A percentile compares a stretch with the other conserved stretches of the same genome.
Conservation (phyloP, 805 yeast genomes). For the Torulaspora delbrueckii region DNA sequence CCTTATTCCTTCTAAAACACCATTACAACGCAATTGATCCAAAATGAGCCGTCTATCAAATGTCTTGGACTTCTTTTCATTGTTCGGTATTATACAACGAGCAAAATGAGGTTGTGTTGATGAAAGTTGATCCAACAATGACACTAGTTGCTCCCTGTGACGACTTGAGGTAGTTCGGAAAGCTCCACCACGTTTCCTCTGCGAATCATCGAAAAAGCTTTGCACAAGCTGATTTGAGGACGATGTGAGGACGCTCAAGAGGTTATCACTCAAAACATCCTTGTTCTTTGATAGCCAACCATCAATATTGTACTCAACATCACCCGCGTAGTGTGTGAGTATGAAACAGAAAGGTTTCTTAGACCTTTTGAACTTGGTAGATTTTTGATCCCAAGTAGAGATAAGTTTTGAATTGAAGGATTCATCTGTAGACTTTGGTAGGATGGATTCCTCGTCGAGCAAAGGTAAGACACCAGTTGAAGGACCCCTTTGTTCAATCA, state of each 20-base stretch:
- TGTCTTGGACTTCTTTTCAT: slow-evolving; percentile 58
- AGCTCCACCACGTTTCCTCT: slow-evolving; percentile 20
- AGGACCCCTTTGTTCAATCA: slow-evolving; percentile 64
- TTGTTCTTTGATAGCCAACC: slow-evolving; percentile 94
- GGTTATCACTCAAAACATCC: slow-evolving; percentile 81
- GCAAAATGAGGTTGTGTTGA: slow-evolving; percentile 94
- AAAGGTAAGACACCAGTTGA: slow-evolving; percentile 82
- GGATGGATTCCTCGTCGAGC: slow-evolving; percentile 90
- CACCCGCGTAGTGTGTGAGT: slow-evolving; percentile 90
- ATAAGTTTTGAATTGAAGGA: slow-evolving; percentile 78
- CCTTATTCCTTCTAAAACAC: slow-evolving; percentile 96
- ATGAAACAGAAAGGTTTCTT: slow-evolving; percentile 73
- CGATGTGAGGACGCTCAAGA: slow-evolving; percentile 53
- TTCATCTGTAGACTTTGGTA: slow-evolving; percentile 82
- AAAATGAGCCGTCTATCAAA: slow-evolving; percentile 75
- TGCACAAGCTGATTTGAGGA: slow-evolving; percentile 57
- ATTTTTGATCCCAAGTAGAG: slow-evolving; percentile 52
- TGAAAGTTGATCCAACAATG: slow-evolving; percentile 65
- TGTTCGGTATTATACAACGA: slow-evolving; percentile 90
- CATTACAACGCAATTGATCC: slow-evolving; percentile 90
- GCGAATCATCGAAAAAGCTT: slow-evolving; percentile 42
- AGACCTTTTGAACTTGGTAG: slow-evolving; percentile 63
- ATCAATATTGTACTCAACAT: slow-evolving; percentile 86
- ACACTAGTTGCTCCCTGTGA: slow-evolving; percentile 77
- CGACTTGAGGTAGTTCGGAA: slow-evolving; percentile 71